Conservation (phyloP, 495 filamentous ascomycete species). For the Mytilinidion resinicola region DNA sequence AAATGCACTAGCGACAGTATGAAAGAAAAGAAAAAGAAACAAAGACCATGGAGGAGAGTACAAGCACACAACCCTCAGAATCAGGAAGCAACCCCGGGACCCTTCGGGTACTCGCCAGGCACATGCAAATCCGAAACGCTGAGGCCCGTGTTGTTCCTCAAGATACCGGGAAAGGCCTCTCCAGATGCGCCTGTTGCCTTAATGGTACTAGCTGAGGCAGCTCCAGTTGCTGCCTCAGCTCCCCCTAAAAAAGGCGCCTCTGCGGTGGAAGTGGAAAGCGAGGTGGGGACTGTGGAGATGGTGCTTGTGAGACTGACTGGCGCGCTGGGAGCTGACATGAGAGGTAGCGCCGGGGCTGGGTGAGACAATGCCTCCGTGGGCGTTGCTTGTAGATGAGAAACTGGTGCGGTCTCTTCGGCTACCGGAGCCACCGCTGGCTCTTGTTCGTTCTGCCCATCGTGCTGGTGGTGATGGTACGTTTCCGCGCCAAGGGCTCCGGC, state of each 20-base stretch:
- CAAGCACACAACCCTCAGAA: background rate
- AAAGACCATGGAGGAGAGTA: background rate
- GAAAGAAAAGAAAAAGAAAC: background rate
- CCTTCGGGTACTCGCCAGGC: conserved; percentile 33
- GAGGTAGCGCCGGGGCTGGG: background rate
- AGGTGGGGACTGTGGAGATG: conserved; percentile 1
- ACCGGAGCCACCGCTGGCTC: background rate
- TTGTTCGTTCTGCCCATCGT: background rate
- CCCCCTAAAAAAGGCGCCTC: conserved; percentile 20
- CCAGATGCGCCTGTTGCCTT: conserved; percentile 17
- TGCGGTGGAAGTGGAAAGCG: background rate
- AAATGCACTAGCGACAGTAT: background rate
- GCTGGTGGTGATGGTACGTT: conserved; percentile 24
- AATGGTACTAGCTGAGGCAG: conserved; percentile 6
- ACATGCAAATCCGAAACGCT: conserved; percentile 35
- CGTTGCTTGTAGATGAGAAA: background rate
- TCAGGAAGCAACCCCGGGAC: background rate
- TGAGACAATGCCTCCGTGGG: too few species aligned
- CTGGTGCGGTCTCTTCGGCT: background rate
- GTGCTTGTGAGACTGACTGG: conserved; percentile 21
- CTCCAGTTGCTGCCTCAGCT: conserved; percentile 15
- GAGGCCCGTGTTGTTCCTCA: conserved; percentile 36
- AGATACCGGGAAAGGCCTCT: conserved; percentile 22
- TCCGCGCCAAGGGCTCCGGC: conserved; percentile 27
- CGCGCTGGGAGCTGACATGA: background rate